These are phyloP conservation scores for Cicer yamashitae DNA, from an alignment of 306 rosid genomes.

Conservation along the genomic window DNA sequence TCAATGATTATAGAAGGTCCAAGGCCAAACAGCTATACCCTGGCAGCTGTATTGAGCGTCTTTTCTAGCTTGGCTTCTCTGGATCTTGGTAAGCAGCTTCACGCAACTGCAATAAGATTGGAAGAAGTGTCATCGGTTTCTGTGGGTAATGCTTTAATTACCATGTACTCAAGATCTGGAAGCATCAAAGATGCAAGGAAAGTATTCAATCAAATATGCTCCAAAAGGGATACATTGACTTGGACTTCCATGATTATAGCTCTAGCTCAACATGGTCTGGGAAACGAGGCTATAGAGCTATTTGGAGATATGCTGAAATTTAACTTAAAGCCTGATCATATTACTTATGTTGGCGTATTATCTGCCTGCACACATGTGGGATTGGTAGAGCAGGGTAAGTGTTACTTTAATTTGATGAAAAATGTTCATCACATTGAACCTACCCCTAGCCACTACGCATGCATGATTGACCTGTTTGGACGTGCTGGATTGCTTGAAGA, in stretches of 20 bases:
- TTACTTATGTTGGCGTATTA: slow-evolving; percentile 86
- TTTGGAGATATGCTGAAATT: slow-evolving; percentile 77
- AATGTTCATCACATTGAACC: slow-evolving; percentile 75
- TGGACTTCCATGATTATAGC: slow-evolving; percentile 93
- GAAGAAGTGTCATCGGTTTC: slow-evolving; percentile 70
- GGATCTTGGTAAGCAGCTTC: slow-evolving; percentile 87
- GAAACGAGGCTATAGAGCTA: slow-evolving; percentile 78
- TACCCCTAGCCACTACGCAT: slow-evolving; percentile 76
- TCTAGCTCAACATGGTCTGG: slow-evolving; percentile 88
- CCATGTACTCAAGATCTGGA: slow-evolving; percentile 88
- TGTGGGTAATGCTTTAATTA: slow-evolving; percentile 78
- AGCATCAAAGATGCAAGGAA: slow-evolving; percentile 69
- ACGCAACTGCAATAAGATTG: slow-evolving; percentile 67
- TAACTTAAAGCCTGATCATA: slow-evolving; percentile 75
- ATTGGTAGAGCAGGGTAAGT: slow-evolving; percentile 71
- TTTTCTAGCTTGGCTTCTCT: slow-evolving; percentile 74
- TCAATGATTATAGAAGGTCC: slow-evolving; percentile 72
- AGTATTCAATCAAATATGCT: slow-evolving; percentile 58
- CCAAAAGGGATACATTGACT: slow-evolving; percentile 61
- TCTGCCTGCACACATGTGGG: slow-evolving; percentile 89
- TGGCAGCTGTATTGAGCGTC: slow-evolving; percentile 77
- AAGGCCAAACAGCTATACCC: slow-evolving; percentile 75
- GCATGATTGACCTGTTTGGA: slow-evolving; percentile 83
- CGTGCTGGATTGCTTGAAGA: slow-evolving; percentile 90
- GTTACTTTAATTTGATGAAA: slow-evolving; percentile 73